These are phyloP conservation scores for Lentinus polychrous DNA, from an alignment of 1,284 basidiomycete genomes.

Conservation along the genomic window DNA sequence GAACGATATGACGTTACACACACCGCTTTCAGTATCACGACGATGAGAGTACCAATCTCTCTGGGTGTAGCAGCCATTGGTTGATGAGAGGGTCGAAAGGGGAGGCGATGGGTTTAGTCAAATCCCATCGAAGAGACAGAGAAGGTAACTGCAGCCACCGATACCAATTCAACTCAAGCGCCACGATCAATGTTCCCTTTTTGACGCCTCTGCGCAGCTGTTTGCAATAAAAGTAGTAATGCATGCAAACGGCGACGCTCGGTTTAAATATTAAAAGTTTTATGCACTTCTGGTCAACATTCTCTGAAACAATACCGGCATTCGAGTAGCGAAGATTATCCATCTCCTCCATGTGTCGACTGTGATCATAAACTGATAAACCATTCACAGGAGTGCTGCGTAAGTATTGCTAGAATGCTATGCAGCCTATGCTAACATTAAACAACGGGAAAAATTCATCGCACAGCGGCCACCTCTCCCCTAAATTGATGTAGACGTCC, in stretches of 20 bases:
- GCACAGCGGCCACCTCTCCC: too few relatives aligned
- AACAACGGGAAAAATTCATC: too few relatives aligned
- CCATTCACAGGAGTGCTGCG: background rate
- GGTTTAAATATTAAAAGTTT: too few relatives aligned
- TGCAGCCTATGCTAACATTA: background rate
- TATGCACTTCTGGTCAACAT: too few relatives aligned
- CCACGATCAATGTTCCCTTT: background rate
- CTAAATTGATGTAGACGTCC: too few relatives aligned
- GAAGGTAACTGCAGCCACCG: conserved; percentile 10
- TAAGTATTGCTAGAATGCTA: background rate
- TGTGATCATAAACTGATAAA: too few relatives aligned
- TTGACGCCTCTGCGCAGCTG: too few relatives aligned
- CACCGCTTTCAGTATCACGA: conserved; percentile 93
- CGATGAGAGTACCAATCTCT: conserved; percentile 90
- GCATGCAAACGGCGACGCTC: too few relatives aligned
- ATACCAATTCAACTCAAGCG: conserved; percentile 1
- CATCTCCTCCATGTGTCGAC: background rate
- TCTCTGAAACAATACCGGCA: too few relatives aligned
- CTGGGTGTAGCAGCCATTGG: conserved; percentile 26
- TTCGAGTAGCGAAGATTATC: too few relatives aligned
- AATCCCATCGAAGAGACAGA: background rate
- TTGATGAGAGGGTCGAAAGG: background rate
- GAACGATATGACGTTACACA: conserved; percentile 29
- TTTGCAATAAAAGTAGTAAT: background rate
- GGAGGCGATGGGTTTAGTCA: conserved; percentile 9